phyloP scores from a whole-genome alignment of 768 basidiomycete species.

The Hemileccinum impolitum region DNA sequence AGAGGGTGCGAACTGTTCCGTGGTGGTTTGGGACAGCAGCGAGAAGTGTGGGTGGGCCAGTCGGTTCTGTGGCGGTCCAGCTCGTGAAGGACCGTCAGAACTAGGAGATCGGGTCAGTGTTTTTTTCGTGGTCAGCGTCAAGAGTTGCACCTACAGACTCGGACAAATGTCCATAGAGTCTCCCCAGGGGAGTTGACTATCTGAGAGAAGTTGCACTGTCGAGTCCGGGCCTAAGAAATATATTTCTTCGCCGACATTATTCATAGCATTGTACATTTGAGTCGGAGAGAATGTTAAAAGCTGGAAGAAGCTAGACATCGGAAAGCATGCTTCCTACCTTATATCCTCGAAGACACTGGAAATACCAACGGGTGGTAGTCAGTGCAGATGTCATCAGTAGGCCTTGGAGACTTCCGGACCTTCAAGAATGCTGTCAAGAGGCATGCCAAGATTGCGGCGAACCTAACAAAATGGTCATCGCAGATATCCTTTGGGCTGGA shows the following conservation, averaged over 20 bases:
- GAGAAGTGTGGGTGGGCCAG: not conserved
- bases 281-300: too few relatives aligned
- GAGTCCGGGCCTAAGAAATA: not conserved
- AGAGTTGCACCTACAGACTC: not conserved
- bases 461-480: not conserved
- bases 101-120: not conserved
- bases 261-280: not conserved
- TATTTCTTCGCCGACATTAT: not conserved
- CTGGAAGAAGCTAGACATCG: too few relatives aligned
- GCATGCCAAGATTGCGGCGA: not conserved
- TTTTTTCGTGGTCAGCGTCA: not conserved
- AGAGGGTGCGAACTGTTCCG: not conserved
- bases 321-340: not conserved
- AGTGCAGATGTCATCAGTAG: not conserved
- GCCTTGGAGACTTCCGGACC: too few relatives aligned
- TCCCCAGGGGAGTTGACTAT: not conserved
- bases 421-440: not conserved
- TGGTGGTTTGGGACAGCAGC: not conserved
- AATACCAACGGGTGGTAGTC: not conserved
- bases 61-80: not conserved
- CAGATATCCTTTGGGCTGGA: too few relatives aligned
- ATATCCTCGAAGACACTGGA: slow-evolving; percentile 1
- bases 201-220: not conserved
- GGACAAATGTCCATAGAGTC: not conserved
- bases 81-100: not conserved